These are phyloP conservation scores for Coemansia sp. DNA, from an alignment of 192 early-diverging fungal species.

Conservation along the genomic window DNA sequence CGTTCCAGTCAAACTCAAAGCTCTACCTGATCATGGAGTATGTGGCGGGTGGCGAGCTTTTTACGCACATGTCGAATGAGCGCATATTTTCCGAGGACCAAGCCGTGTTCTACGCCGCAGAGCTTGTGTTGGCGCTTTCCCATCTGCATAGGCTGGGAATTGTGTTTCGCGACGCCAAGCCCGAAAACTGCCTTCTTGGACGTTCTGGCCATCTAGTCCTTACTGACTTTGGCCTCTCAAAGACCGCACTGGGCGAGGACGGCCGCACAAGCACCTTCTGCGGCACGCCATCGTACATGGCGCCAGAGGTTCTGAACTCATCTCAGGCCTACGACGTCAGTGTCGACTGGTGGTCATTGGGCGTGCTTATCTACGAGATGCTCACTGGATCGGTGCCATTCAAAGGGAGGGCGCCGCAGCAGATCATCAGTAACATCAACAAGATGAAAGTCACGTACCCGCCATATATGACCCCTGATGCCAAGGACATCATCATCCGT, in stretches of 20 bases:
- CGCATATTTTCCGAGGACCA: conserved; percentile 72
- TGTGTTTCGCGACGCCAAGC: conserved; percentile 84
- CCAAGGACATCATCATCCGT: conserved; percentile 74
- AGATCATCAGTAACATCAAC: conserved; percentile 81
- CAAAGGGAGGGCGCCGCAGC: conserved; percentile 73
- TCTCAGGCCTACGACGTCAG: conserved; percentile 62
- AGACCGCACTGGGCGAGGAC: conserved; percentile 56
- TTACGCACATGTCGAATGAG: conserved; percentile 76
- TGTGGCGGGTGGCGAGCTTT: conserved; percentile 89
- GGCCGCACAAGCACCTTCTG: conserved; percentile 78
- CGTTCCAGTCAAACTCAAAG: conserved; percentile 85
- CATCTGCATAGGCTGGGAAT: conserved; percentile 87
- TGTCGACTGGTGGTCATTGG: conserved; percentile 92
- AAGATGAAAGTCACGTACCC: conserved; percentile 81
- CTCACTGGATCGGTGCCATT: conserved; percentile 82
- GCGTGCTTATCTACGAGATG: conserved; percentile 90
- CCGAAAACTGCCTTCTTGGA: conserved; percentile 72
- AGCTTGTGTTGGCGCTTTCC: conserved; percentile 82
- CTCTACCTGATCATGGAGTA: conserved; percentile 90
- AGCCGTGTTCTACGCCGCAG: conserved; percentile 83
- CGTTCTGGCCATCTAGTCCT: conserved; percentile 78
- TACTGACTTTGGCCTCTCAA: conserved; percentile 94
- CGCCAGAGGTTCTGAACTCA: conserved; percentile 70
- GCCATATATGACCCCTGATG: conserved; percentile 73
- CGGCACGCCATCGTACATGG: conserved; percentile 86